A percentile compares a stretch with the other conserved stretches of the same genome.
These are phyloP conservation scores for Rugosomyces carneus DNA, from an alignment of 1,284 basidiomycete species.

Conservation along the genomic window DNA sequence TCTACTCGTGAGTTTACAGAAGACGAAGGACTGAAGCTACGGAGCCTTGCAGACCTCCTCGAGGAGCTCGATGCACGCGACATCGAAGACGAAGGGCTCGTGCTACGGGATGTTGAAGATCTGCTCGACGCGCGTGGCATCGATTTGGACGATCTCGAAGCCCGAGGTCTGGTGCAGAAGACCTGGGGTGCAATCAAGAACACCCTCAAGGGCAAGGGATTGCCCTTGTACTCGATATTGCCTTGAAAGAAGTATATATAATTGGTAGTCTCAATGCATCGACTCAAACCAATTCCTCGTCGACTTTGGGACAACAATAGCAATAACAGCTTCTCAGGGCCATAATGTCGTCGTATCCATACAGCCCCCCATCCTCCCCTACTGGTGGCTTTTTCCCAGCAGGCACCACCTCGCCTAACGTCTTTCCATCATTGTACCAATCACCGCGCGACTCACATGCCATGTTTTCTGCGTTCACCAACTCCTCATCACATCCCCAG, in stretches of 20 bases:
- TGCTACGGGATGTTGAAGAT: not conserved
- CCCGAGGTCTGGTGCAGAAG: not conserved
- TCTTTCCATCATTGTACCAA: slow-evolving; percentile 58
- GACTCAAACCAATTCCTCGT: no score
- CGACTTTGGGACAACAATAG: no score
- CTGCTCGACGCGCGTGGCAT: not conserved
- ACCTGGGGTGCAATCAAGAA: no score
- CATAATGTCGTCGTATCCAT: slow-evolving; percentile 44
- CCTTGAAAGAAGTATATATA: slow-evolving; percentile 15
- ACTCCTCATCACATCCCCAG: slow-evolving; percentile 21
- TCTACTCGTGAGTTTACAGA: no score
- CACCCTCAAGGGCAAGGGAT: no score
- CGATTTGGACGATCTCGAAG: not conserved
- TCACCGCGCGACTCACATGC: slow-evolving; percentile 59
- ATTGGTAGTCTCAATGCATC: no score
- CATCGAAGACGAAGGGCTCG: no score
- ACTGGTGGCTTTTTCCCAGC: slow-evolving; percentile 59
- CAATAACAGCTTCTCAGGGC: no score
- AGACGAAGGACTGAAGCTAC: no score
- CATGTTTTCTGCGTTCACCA: slow-evolving; percentile 56
- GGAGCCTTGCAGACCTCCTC: no score
- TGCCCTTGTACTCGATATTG: slow-evolving; percentile 28
- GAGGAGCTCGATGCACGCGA: no score
- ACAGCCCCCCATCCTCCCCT: slow-evolving; percentile 41
- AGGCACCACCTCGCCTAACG: slow-evolving; percentile 52